Evolutionary conservation across 129 eudicot species (phyloP), one percentile per base, ranked within the genome.

Genomic region (Cynara cardunculus): DNA sequence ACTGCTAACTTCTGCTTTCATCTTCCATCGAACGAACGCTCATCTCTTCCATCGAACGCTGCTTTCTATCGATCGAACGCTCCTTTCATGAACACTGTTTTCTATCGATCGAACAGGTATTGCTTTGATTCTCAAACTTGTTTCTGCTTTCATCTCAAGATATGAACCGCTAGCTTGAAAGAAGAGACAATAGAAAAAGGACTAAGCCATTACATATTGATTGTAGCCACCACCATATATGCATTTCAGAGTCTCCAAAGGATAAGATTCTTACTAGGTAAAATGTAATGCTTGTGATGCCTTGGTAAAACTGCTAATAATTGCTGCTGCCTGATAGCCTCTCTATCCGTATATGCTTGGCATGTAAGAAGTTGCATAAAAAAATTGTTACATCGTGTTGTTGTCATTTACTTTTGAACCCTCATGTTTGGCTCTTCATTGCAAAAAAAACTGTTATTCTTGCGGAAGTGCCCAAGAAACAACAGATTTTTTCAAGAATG

Each of bases 251-350:
- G 46, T 21, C 67, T 32, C 25, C 53, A 25, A 35, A 32, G 22
- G 18, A 14, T 34, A 49, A 37, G 11, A 41, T 14, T 79, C 90
- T 86, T 92, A 95, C 99, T 92, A 66, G 99, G 99, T 87, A 95
- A 85, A 71, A 84, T 88, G 75, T 95, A 95, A 78, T 89, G 99
- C 85, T 95, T 92, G 97, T 95, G 99, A 89, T 95, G 97, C 89
- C 90, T 95, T 71, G 99, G 99, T 81, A 90, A 82, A 69, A 92
- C 84, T 68, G 97, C 91, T 78, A 95, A 85, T 71, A 95, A 78
- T 85, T 92, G 93, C 84, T 95, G 99, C 95, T 95, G 99, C 85
- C 99, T 84, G 69, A 95, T 91, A 28, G 97, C 99, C 89, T 95
- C 97, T 79, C 88, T 95, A 72, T 92, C 94, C 87, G 90, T 89